Evolutionary conservation across 192 early-diverging fungal genomes (phyloP), one percentile per base, ranked within the genome.

Genomic region (Coemansia sp.): DNA sequence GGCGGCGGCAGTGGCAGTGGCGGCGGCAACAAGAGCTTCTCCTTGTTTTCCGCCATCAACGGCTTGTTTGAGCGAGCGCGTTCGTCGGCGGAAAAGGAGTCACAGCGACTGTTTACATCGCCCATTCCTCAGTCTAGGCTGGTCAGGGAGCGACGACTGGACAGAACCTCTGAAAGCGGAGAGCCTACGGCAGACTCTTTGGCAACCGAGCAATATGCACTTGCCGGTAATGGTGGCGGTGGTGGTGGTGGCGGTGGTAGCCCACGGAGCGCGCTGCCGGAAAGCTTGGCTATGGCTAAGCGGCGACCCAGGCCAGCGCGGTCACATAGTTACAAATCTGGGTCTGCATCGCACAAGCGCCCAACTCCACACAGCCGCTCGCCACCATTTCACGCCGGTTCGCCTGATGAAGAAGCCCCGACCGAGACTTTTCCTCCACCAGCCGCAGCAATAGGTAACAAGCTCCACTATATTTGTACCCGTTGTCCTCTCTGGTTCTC

Each of bases 51-150:
- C 3, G 77, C 77, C 2, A 54, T 79, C 6, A 74, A 74, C 53
- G 71, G 77, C 24, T 64, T 79, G 11, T 67, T 74, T 49, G 77
- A 79, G 51, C 77, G 77, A 1, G 77, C 77, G 22, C 70, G 77
- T 40, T 70, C 64, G 12, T 79, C 77, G 25, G 77, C 77, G 25
- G 77, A 79, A 39, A 68, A 69, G 38, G 77, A 79, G 64, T 67
- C 77, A 12, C 71, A 74, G 40, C 59, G 71, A 24, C 53, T 79
- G 38, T 79, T 79, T 27, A 65, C 70, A 0, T 51, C 56, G 20
- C 73, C 62, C 6, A 15, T 32, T 4, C 47, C 47, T 14, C 41
- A 19, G 45, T 25, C 66, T 2, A 47, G 19, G 29, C 35, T 43
- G 6, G 56, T 42, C 27, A 59, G 47, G 56, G 41, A 25, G 24